Evolutionary conservation across 2,329 filamentous ascomycete species (phyloP).

Genomic region (Sphaerulina musiva): DNA sequence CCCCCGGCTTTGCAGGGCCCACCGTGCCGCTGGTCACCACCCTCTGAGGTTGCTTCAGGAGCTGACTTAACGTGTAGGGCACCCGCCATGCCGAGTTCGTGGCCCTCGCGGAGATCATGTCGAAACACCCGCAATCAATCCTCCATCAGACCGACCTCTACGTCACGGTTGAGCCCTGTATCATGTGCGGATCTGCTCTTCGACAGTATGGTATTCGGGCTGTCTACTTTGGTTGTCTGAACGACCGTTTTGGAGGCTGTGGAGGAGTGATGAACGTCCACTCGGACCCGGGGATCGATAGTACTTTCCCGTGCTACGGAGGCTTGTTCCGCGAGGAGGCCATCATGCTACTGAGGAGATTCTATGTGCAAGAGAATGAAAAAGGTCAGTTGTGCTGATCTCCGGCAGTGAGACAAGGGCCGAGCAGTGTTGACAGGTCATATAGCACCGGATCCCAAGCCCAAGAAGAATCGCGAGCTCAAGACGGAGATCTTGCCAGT

Average conservation of each 20-base stretch:
- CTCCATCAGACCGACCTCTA: constrained; percentile 75
- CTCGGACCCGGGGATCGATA: constrained; percentile 65
- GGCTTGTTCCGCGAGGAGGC: constrained; percentile 88
- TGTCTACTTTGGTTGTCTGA: constrained; percentile 91
- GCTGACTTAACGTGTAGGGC: constrained; percentile 48
- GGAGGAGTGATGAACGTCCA: constrained; percentile 89
- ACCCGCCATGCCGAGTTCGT: constrained; percentile 95
- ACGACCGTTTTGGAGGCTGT: constrained; percentile 94
- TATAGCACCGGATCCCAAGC: constrained; percentile 55
- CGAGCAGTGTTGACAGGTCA: constrained; percentile 5
- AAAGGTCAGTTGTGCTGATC: constrained; percentile 55
- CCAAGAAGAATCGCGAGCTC: constrained; percentile 58
- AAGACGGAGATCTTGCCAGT: constrained; percentile 53
- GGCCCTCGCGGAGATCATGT: constrained; percentile 63
- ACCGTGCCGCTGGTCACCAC: no score
- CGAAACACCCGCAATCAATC: constrained; percentile 59
- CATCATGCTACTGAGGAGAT: constrained; percentile 82
- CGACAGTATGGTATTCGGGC: constrained; percentile 80
- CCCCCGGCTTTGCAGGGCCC: not conserved
- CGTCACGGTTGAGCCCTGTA: constrained; percentile 95
- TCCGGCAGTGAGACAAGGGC: not conserved
- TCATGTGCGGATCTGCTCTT: constrained; percentile 94
- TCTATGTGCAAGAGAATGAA: constrained; percentile 97
- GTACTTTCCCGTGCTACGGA: constrained; percentile 73
- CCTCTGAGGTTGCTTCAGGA: not conserved